Percentiles rank a stretch among this genome's conserved stretches.
These are phyloP conservation scores for Arxiozyma heterogenica DNA, from an alignment of 1,139 yeast species.

Conservation along the genomic window DNA sequence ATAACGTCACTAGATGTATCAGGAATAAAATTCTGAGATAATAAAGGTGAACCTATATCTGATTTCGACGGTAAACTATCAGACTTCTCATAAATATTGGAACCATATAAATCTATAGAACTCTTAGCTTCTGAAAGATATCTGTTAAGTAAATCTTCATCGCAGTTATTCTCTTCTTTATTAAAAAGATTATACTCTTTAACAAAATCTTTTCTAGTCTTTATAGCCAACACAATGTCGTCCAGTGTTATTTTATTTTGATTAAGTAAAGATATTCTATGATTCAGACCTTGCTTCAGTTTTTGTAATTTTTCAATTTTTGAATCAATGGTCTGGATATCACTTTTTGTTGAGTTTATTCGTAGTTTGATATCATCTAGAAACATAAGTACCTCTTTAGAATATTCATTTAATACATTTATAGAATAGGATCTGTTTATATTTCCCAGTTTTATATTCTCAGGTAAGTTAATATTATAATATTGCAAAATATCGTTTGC, in stretches of 20 bases:
- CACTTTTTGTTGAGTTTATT: conserved; percentile 24
- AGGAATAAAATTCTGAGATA: conserved; percentile 3
- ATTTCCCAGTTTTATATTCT: conserved; percentile 6
- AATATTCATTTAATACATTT: conserved; percentile 12
- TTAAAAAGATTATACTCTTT: conserved; percentile 20
- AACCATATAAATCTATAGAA: conserved; percentile 1
- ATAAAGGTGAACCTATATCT: conserved; percentile 1
- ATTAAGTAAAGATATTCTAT: conserved; percentile 46
- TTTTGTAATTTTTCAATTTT: conserved; percentile 41
- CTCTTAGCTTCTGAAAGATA: conserved; percentile 6
- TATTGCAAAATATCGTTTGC: neutral
- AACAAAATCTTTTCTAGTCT: conserved; percentile 33
- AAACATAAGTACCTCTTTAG: conserved; percentile 3
- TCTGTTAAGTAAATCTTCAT: conserved; percentile 6
- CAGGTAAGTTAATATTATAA: neutral
- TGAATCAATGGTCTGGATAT: conserved; percentile 48
- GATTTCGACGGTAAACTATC: conserved; percentile 4
- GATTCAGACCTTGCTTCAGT: conserved; percentile 42
- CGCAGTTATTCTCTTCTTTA: conserved; percentile 18
- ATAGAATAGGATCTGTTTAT: conserved; percentile 35
- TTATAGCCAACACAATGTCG: conserved; percentile 36
- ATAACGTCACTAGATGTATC: conserved; percentile 3
- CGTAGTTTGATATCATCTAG: conserved; percentile 4
- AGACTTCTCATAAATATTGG: neutral
- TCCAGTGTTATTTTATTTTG: conserved; percentile 46